These are phyloP conservation scores for Apiospora phragmitis DNA, from an alignment of 2,329 filamentous ascomycete genomes.

Conservation along the genomic window DNA sequence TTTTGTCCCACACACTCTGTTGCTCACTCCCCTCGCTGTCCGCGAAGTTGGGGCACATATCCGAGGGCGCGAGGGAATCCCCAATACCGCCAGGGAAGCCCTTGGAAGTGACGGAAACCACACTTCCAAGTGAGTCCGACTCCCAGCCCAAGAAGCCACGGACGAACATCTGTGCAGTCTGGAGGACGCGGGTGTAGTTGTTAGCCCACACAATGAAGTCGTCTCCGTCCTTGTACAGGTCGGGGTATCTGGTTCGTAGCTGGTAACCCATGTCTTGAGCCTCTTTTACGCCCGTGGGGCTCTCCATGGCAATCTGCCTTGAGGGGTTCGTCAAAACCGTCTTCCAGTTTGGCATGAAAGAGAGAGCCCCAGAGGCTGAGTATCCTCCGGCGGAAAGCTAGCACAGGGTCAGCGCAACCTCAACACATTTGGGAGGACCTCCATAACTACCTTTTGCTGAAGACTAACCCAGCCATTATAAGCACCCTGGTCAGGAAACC, in stretches of 20 bases:
- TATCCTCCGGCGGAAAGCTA: constrained; percentile 57
- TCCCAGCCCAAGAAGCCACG: constrained; percentile 61
- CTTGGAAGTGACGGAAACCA: constrained; percentile 59
- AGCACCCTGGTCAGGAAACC: constrained; percentile 62
- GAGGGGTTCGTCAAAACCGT: constrained; percentile 55
- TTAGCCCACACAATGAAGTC: constrained; percentile 65
- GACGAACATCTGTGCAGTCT: constrained; percentile 62
- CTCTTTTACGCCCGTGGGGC: constrained; percentile 64
- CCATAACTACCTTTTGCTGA: constrained; percentile 38
- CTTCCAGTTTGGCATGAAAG: constrained; percentile 60
- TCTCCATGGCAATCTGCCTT: constrained; percentile 59
- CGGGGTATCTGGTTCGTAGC: constrained; percentile 48
- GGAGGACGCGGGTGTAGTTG: constrained; percentile 63
- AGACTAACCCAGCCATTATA: constrained; percentile 57
- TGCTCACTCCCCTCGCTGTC: constrained; percentile 52
- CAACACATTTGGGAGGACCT: not conserved
- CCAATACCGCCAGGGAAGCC: constrained; percentile 52
- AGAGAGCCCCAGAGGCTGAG: constrained; percentile 50
- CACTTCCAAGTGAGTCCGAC: constrained; percentile 51
- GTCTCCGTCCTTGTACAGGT: constrained; percentile 50
- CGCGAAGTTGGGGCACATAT: constrained; percentile 60
- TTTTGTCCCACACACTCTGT: constrained; percentile 46
- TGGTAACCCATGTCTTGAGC: constrained; percentile 55
- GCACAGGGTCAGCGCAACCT: not conserved
- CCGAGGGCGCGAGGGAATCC: constrained; percentile 64